Base-by-base conservation (phyloP, 306 rosid genomes). In the Lagenaria siceraria region DNA sequence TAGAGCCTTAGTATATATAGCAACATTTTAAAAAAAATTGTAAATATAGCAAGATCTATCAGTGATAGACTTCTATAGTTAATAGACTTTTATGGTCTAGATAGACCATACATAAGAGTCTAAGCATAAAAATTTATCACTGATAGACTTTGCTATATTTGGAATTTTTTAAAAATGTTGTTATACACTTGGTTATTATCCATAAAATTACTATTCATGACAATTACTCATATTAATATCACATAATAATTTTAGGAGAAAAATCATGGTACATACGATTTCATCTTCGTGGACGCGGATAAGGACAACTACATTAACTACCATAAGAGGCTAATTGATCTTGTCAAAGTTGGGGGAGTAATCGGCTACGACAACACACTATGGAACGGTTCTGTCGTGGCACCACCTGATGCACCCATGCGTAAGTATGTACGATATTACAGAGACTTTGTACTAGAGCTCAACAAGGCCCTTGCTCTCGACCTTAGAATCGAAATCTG, bases 341-440 rank as follows among this genome's bases (percentile, higher is more conserved):
- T 93, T 43, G 96, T 93, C 2, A 91, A 93, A 78, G 89, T 93
- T 0, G 98, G 97, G 4, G 97, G 98, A 4, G 24, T 93, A 51
- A 89, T 93, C 81, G 96, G 93, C 35, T 93, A 93, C 82, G 96
- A 93, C 87, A 93, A 93, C 84, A 93, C 98, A 82, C 75, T 93
- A 8, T 93, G 98, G 98, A 93, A 91, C 48, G 98, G 97, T 5
- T 93, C 98, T 7, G 97, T 93, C 72, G 98, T 88, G 19, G 96
- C 96, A 0, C 92, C 97, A 0, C 82, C 96, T 1, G 33, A 29
- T 29, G 33, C 33, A 4, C 33, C 2, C 33, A 4, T 2, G 31
- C 31, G 95, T 51, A 91, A 93, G 84, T 91, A 91, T 75, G 96
- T 91, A 18, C 90, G 89, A 86, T 93, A 91, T 58, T 93, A 91